Conservation (phyloP, 345 rosid species). For the Gossypium rotundifolium region DNA sequence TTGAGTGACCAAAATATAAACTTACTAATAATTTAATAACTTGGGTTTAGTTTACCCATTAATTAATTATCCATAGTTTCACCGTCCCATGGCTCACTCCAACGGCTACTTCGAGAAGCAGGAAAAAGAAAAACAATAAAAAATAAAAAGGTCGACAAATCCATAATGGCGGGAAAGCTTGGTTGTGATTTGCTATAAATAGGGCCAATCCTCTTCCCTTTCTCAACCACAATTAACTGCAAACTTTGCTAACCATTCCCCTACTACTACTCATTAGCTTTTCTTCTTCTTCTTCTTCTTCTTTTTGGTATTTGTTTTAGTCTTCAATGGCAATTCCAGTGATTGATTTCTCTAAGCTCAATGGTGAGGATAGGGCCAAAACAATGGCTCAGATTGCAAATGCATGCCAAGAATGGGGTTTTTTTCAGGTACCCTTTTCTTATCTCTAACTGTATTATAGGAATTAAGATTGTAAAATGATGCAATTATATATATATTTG, state of each 20-base stretch:
- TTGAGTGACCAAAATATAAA: too few relatives aligned
- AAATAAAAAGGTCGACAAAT: background rate
- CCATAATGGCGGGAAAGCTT: conserved; percentile 17
- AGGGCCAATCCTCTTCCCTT: background rate
- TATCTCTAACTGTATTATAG: background rate
- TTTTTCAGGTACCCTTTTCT: conserved; percentile 64
- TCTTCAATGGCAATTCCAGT: conserved; percentile 75
- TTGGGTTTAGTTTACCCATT: too few relatives aligned
- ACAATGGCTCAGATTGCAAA: conserved; percentile 65
- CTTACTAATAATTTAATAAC: too few relatives aligned
- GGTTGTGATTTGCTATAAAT: conserved; percentile 22
- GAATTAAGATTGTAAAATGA: background rate
- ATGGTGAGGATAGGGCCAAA: conserved; percentile 57
- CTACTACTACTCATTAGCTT: background rate
- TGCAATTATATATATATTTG: background rate
- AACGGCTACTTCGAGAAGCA: conserved; percentile 11
- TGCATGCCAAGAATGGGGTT: conserved; percentile 86
- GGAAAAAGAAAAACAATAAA: background rate
- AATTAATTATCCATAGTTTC: conserved; percentile 13
- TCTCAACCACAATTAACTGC: background rate
- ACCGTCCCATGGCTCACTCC: conserved; percentile 24
- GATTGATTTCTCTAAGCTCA: conserved; percentile 76
- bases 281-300: too few relatives aligned
- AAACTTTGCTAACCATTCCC: background rate
- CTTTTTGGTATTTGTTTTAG: too few relatives aligned